Evolutionary conservation across 2,329 filamentous ascomycete species (phyloP).

Genomic region (Neonectria coccinea): DNA sequence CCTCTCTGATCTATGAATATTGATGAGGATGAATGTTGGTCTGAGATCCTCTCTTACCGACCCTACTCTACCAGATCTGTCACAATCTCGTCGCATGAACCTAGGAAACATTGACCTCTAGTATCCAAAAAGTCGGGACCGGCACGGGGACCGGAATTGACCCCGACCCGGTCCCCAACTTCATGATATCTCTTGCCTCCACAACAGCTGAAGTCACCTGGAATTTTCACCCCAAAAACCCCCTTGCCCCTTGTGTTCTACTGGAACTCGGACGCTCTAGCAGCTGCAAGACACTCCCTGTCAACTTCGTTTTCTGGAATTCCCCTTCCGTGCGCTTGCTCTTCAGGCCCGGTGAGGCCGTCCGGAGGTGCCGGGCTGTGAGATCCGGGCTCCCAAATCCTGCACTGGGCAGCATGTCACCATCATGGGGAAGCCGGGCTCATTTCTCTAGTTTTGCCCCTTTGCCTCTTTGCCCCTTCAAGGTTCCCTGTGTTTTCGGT

Average conservation of each 20-base stretch:
- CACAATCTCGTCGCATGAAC: background rate
- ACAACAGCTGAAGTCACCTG: background rate
- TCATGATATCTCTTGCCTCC: conserved; percentile 18
- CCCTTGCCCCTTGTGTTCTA: conserved; percentile 5
- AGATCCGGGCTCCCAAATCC: conserved; percentile 20
- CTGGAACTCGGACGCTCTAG: conserved; percentile 12
- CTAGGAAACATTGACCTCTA: background rate
- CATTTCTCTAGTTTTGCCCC: conserved; percentile 16
- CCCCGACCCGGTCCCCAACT: conserved; percentile 32
- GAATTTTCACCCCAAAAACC: conserved; percentile 7
- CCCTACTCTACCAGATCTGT: background rate
- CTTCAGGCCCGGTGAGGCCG: conserved; percentile 25
- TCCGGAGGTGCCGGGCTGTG: conserved; percentile 30
- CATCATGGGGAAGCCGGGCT: conserved; percentile 17
- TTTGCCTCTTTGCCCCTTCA: background rate
- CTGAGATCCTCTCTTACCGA: background rate
- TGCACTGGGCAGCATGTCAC: conserved; percentile 2
- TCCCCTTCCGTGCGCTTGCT: conserved; percentile 22
- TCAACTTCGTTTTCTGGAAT: conserved; percentile 32
- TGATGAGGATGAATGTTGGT: no score
- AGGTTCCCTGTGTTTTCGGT: background rate
- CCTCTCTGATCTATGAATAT: no score
- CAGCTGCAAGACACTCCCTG: conserved; percentile 15
- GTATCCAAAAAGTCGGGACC: background rate
- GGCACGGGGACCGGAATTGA: conserved; percentile 32